Evolutionary conservation across 192 early-diverging fungal species (phyloP).

Genomic region (Entomortierella chlamydospora): DNA sequence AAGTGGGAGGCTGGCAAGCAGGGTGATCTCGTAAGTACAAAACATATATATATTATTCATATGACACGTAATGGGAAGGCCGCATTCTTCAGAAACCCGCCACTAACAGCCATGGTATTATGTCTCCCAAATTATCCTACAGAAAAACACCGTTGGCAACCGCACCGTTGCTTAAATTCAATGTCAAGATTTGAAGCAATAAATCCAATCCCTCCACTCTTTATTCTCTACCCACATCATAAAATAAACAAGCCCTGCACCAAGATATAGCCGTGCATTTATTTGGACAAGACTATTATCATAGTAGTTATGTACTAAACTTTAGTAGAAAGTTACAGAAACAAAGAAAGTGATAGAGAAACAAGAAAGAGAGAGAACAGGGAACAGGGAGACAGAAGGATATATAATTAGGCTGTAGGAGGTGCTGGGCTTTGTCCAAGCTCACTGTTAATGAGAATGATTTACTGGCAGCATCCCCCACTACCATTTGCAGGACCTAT

Average conservation of each 20-base stretch:
- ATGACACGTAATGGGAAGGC: not conserved
- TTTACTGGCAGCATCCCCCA: conserved; percentile 56
- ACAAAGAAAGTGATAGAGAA: conserved; percentile 2
- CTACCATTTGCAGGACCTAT: conserved; percentile 35
- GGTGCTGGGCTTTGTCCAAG: conserved; percentile 12
- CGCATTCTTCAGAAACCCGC: not conserved
- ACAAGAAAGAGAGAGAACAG: not conserved
- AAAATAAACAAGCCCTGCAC: not conserved
- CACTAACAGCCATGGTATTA: not conserved
- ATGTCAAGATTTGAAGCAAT: conserved; percentile 3
- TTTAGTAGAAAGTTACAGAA: not conserved
- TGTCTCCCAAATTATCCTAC: not conserved
- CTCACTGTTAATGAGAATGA: not conserved
- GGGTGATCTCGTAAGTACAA: conserved; percentile 76
- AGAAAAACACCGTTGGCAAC: conserved; percentile 46
- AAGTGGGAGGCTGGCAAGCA: conserved; percentile 87
- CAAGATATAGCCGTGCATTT: not conserved
- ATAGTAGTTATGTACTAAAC: too few relatives aligned
- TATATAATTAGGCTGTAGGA: conserved; percentile 13
- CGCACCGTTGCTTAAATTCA: conserved; percentile 35
- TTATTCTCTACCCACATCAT: not conserved
- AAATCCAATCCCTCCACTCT: conserved; percentile 14
- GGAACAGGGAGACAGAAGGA: not conserved
- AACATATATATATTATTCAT: not conserved
- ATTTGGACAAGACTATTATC: not conserved